Base-by-base conservation (phyloP, 257 asterid species). In the Eucommia ulmoides region DNA sequence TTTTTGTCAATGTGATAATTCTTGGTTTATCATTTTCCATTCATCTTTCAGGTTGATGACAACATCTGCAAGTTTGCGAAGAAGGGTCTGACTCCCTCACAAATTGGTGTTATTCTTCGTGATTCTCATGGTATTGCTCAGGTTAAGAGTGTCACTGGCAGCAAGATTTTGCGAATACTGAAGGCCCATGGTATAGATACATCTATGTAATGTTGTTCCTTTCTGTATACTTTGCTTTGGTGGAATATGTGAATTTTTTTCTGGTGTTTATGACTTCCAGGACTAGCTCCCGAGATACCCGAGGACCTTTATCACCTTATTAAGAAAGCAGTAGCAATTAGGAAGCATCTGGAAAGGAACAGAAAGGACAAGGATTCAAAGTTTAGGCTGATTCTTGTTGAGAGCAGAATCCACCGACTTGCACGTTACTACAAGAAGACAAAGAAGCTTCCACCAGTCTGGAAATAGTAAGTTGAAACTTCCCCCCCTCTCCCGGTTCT, bases 111-210 rank as follows among this genome's bases (percentile, higher is more conserved):
- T 18, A 56, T 70, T 35, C 76, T 70, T 50, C 68, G 69, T 60
- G 76, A 70, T 53, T 70, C 76, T 41, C 76, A 70, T 38, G 76
- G 76, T 1, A 70, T 70, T 65, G 76, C 76, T 14, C 76, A 65
- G 45, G 76, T 69, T 59, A 69, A 69, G 41, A 69, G 72, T 48
- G 68, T 69, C 1, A 70, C 76, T 2, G 76, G 72, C 1, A 69
- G 60, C 68, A 70, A 70, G 65, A 60, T 70, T 45, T 22, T 65
- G 51, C 45, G 68, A 52, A 69, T 69, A 19, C 60, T 69, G 51
- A 69, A 69, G 64, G 75, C 64, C 33, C 70, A 69, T 24, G 71
- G 75, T 69, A 42, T 16, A 49, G 18, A 10, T 46, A 3, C 50
- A 25, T 52, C 11, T 20, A 8, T 48, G 16, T 18, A 42, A 1